Evolutionary conservation across 1,284 basidiomycete species (phyloP).

Genomic region (Apiotrichum akiyoshidainum): DNA sequence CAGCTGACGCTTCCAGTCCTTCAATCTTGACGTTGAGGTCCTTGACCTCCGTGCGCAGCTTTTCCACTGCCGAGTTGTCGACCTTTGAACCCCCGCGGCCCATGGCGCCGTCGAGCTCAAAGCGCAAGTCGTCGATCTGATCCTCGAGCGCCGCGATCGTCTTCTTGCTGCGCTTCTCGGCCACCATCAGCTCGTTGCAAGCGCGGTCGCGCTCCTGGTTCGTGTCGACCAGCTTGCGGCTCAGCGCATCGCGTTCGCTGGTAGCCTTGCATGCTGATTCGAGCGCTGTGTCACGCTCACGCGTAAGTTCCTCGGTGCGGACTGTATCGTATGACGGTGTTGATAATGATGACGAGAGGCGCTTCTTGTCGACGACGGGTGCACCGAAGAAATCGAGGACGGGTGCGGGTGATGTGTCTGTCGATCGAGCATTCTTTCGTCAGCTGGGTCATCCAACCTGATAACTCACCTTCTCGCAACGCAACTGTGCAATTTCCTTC

Average conservation of each 20-base stretch:
- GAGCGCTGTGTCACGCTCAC: slow-evolving; percentile 20
- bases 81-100: slow-evolving; percentile 16
- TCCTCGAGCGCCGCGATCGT: slow-evolving; percentile 36
- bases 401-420: neutral
- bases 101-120: slow-evolving; percentile 38
- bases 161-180: slow-evolving; percentile 35
- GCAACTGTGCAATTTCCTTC: slow-evolving; percentile 23
- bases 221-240: slow-evolving; percentile 16
- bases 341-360: neutral
- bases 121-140: slow-evolving; percentile 41
- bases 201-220: slow-evolving; percentile 38
- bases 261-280: neutral
- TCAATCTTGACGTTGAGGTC: slow-evolving; percentile 14
- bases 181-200: slow-evolving; percentile 47
- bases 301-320: slow-evolving; percentile 29
- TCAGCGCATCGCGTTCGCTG: slow-evolving; percentile 27
- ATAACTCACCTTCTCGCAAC: slow-evolving; percentile 24
- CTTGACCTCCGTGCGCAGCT: slow-evolving; percentile 16
- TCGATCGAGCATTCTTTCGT: neutral
- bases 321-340: slow-evolving; percentile 20
- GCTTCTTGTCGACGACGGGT: neutral
- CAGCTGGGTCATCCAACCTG: neutral
- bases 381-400: neutral
- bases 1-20: slow-evolving; percentile 23
- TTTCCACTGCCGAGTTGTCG: slow-evolving; percentile 24